phyloP scores from a whole-genome alignment of 2,329 filamentous ascomycete genomes.

The Amauroascus niger region DNA sequence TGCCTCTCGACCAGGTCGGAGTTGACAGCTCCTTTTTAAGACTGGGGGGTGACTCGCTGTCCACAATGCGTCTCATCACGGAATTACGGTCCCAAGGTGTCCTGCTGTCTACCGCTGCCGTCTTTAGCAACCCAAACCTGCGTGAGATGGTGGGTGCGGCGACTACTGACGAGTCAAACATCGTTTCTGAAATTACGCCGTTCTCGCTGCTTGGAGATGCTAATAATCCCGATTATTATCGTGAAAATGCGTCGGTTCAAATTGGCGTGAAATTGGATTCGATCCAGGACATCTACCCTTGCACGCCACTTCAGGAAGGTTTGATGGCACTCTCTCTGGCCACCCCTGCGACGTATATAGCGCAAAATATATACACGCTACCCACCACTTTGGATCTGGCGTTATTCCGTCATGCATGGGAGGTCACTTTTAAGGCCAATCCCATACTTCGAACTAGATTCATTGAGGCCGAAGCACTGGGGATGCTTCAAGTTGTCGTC shows the following conservation, averaged over 20 bases:
- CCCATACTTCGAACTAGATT: conserved; percentile 37
- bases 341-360: conserved; percentile 32
- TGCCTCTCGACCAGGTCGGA: no score
- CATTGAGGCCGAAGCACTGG: conserved; percentile 15
- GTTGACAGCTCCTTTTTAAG: no score
- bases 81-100: no score
- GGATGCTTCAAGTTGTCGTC: not conserved
- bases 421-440: conserved; percentile 25
- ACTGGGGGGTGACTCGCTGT: no score
- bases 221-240: conserved; percentile 1
- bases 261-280: conserved; percentile 16
- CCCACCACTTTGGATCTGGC: conserved; percentile 21
- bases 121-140: no score
- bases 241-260: conserved; percentile 1
- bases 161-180: no score
- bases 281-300: conserved; percentile 26
- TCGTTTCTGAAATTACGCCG: not conserved
- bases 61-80: no score
- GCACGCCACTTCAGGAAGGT: conserved; percentile 33
- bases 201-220: conserved; percentile 15
- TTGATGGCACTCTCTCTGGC: conserved; percentile 32
- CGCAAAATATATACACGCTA: conserved; percentile 28
- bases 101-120: no score
- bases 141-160: no score
- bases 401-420: conserved; percentile 32